Percentiles rank a stretch among this genome's conserved stretches.
phyloP scores from a whole-genome alignment of 108 stramenopile species.

The Schizochytrium sp. region DNA sequence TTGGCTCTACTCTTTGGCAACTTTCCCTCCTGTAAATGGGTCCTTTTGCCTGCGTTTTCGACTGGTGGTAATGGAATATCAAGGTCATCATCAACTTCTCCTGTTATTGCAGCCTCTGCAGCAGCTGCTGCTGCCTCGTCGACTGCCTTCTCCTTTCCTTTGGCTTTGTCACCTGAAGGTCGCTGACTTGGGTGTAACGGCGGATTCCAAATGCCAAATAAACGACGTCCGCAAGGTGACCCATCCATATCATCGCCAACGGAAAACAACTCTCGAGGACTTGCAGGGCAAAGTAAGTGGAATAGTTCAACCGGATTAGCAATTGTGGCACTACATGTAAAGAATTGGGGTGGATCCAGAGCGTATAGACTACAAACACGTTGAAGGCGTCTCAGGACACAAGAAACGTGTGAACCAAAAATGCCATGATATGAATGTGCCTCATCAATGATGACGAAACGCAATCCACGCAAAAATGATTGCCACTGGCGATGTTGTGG shows the following conservation, averaged over 20 bases:
- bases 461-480: slow-evolving; percentile 77
- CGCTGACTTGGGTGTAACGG: slow-evolving; percentile 74
- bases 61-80: too few species aligned
- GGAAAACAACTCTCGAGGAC: slow-evolving; percentile 68
- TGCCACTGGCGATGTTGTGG: slow-evolving; percentile 85
- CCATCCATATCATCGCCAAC: slow-evolving; percentile 79
- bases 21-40: too few species aligned
- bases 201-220: slow-evolving; percentile 90
- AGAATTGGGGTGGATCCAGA: slow-evolving; percentile 71
- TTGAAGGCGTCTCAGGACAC: slow-evolving; percentile 87
- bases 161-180: slow-evolving; percentile 2
- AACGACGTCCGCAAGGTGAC: slow-evolving; percentile 82
- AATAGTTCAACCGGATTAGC: slow-evolving; percentile 86
- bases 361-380: slow-evolving; percentile 77
- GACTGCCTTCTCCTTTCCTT: not conserved
- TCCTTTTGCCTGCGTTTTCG: too few species aligned
- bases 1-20: too few species aligned
- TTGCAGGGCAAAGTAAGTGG: slow-evolving; percentile 78
- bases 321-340: slow-evolving; percentile 93
- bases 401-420: slow-evolving; percentile 94
- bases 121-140: not conserved
- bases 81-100: too few species aligned
- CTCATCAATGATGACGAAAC: slow-evolving; percentile 92
- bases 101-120: not conserved
- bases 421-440: slow-evolving; percentile 89